Percentiles rank a stretch among this genome's conserved stretches.
phyloP scores from a whole-genome alignment of 768 basidiomycete species.

The Pleurotus sapidus region DNA sequence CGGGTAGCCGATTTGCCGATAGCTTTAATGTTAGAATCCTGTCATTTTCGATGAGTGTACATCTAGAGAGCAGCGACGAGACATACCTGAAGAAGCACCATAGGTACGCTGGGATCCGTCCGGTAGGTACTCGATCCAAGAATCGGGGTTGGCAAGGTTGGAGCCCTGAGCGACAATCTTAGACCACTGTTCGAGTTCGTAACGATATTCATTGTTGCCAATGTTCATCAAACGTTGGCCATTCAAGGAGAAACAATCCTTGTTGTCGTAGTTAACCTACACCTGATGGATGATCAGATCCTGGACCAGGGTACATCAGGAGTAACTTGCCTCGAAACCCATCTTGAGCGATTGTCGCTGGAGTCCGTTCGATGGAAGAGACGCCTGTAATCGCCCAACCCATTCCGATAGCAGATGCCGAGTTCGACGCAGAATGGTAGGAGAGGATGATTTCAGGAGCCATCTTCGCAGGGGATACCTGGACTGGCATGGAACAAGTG shows the following conservation, averaged over 20 bases:
- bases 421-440: constrained; percentile 11
- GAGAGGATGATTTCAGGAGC: constrained; percentile 10
- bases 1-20: constrained; percentile 6
- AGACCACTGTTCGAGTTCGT: constrained; percentile 12
- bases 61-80: neutral
- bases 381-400: constrained; percentile 11
- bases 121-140: constrained; percentile 11
- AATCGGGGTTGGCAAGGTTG: constrained; percentile 8
- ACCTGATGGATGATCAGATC: neutral
- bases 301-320: neutral
- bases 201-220: constrained; percentile 10
- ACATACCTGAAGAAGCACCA: constrained; percentile 2
- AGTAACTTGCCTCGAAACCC: constrained; percentile 7
- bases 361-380: constrained; percentile 4
- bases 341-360: constrained; percentile 10
- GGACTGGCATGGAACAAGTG: constrained; percentile 1
- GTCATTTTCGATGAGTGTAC: neutral
- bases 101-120: constrained; percentile 7
- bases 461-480: constrained; percentile 8
- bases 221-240: constrained; percentile 11
- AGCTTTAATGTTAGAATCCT: constrained; percentile 13
- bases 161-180: constrained; percentile 8
- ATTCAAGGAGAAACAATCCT: constrained; percentile 10
- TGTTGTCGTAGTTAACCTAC: constrained; percentile 9
- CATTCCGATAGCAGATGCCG: constrained; percentile 8